Conservation (phyloP, 2,329 filamentous ascomycete genomes). For the Metarhizium brunneum region DNA sequence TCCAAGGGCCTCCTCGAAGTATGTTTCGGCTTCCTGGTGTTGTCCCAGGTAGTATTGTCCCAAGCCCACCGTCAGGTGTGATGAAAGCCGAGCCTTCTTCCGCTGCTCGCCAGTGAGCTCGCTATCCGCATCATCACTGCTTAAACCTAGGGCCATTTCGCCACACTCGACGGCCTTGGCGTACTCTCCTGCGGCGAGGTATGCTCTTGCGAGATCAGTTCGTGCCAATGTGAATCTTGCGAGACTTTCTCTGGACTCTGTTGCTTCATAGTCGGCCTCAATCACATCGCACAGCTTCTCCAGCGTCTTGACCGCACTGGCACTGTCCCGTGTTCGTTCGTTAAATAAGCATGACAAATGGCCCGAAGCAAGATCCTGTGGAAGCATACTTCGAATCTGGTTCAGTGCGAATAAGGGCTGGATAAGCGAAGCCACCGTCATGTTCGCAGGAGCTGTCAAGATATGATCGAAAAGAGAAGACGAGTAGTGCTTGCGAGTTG, state of each 20-base stretch:
- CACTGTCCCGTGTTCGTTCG: conserved; percentile 66
- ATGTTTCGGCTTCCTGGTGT: conserved; percentile 61
- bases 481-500: conserved; percentile 71
- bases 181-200: conserved; percentile 60
- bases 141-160: conserved; percentile 70
- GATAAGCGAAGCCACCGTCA: conserved; percentile 55
- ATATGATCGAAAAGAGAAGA: conserved; percentile 77
- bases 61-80: conserved; percentile 76
- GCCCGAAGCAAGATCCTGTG: conserved; percentile 60
- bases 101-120: conserved; percentile 57
- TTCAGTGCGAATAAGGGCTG: conserved; percentile 83
- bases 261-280: conserved; percentile 76
- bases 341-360: conserved; percentile 75
- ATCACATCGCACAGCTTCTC: conserved; percentile 57
- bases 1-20: conserved; percentile 70
- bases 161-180: conserved; percentile 67
- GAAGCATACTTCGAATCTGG: conserved; percentile 65
- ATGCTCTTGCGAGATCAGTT: conserved; percentile 76
- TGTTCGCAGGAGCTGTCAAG: conserved; percentile 42
- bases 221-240: conserved; percentile 74
- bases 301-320: conserved; percentile 53
- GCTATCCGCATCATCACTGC: conserved; percentile 59
- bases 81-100: conserved; percentile 66
- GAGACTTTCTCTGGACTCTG: conserved; percentile 66
- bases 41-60: conserved; percentile 64